Evolutionary conservation across 164 flowering plant genomes (phyloP).

Genomic region (Macadamia integrifolia): DNA sequence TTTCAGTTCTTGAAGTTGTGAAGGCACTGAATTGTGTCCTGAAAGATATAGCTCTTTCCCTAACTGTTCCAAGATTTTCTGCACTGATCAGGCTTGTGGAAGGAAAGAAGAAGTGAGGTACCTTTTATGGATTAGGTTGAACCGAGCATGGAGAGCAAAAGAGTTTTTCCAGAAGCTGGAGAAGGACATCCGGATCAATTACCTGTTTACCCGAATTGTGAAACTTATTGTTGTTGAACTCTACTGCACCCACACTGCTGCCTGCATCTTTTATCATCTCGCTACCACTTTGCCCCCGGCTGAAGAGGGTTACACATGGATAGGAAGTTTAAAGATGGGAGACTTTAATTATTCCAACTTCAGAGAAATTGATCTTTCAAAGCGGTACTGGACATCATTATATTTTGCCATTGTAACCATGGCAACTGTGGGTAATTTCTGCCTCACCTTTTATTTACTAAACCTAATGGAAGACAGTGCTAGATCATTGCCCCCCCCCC

Average conservation of each 20-base stretch:
- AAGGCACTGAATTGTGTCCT: neutral
- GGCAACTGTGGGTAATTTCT: conserved; percentile 18
- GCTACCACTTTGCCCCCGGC: conserved; percentile 63
- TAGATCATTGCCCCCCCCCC: too few species aligned
- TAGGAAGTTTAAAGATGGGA: conserved; percentile 65
- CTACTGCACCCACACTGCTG: conserved; percentile 77
- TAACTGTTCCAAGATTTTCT: conserved; percentile 7
- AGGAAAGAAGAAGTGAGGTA: neutral
- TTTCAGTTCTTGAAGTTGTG: neutral
- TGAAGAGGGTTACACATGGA: conserved; percentile 78
- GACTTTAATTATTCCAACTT: conserved; percentile 56
- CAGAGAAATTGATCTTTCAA: conserved; percentile 66
- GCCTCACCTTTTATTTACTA: too few species aligned
- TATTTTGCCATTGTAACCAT: conserved; percentile 24
- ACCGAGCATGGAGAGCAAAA: too few species aligned
- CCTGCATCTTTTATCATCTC: conserved; percentile 69
- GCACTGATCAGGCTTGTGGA: neutral
- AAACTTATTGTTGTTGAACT: conserved; percentile 62
- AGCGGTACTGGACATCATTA: conserved; percentile 38
- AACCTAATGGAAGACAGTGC: too few species aligned
- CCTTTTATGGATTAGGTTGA: too few species aligned
- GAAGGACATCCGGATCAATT: conserved; percentile 66
- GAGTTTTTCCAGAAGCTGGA: too few species aligned
- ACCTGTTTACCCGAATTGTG: conserved; percentile 56
- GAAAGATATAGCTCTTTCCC: neutral